phyloP scores from a whole-genome alignment of 306 rosid genomes.

The Fragaria ananassa region DNA sequence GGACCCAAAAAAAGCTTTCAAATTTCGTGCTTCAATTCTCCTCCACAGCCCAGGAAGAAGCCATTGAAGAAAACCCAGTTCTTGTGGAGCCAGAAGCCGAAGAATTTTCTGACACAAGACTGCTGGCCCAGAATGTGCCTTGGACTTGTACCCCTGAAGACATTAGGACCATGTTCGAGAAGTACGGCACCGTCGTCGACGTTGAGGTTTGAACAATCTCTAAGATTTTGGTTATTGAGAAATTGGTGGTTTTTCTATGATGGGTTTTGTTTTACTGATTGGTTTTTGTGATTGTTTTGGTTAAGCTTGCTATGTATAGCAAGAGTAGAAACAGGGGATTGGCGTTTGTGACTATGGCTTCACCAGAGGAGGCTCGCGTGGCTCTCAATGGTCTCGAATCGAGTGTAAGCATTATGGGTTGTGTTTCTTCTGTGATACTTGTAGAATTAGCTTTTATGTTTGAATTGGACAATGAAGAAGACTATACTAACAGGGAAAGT shows the following conservation, averaged over 20 bases:
- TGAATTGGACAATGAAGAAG: background rate
- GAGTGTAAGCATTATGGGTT: conserved; percentile 54
- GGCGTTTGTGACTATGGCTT: conserved; percentile 93
- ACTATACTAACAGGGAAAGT: background rate
- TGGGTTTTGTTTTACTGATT: conserved; percentile 22
- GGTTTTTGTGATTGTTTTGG: conserved; percentile 21
- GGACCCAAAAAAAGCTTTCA: conserved; percentile 23
- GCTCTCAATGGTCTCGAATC: conserved; percentile 68
- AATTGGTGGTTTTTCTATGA: background rate
- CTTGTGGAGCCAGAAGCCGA: conserved; percentile 28
- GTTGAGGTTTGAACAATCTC: conserved; percentile 57
- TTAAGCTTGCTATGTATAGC: conserved; percentile 74
- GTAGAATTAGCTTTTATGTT: background rate
- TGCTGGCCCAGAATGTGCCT: conserved; percentile 88
- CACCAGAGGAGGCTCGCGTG: conserved; percentile 73
- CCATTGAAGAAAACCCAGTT: conserved; percentile 24
- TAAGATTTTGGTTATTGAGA: background rate
- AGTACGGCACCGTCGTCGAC: conserved; percentile 64
- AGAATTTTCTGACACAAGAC: conserved; percentile 49
- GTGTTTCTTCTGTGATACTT: background rate
- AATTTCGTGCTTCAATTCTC: conserved; percentile 34
- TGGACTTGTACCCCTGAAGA: conserved; percentile 85
- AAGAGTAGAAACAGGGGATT: conserved; percentile 77
- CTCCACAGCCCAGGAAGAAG: conserved; percentile 49
- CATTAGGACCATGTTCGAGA: conserved; percentile 68